These are phyloP conservation scores for Phytopythium ostracodes DNA, from an alignment of 352 stramenopile genomes.

Conservation along the genomic window DNA sequence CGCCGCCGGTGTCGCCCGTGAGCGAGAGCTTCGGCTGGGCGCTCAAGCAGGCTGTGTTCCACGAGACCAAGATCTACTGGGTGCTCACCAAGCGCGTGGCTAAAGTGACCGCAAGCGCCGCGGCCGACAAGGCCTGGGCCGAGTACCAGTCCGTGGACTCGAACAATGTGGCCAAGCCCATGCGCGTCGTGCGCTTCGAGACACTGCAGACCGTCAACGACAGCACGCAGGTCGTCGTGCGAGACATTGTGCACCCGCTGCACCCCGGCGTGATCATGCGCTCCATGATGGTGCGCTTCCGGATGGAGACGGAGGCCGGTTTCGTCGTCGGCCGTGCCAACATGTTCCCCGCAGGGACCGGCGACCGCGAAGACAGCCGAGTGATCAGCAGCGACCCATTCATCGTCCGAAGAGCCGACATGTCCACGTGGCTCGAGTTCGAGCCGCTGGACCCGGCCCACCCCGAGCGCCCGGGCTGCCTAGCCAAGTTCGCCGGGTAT, in stretches of 20 bases:
- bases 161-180: slow-evolving; percentile 24
- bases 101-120: slow-evolving; percentile 20
- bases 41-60: slow-evolving; percentile 24
- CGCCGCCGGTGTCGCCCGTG: slow-evolving; percentile 6
- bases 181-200: slow-evolving; percentile 35
- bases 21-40: slow-evolving; percentile 31
- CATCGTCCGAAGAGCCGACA: slow-evolving; percentile 22
- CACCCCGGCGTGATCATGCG: slow-evolving; percentile 32
- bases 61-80: slow-evolving; percentile 25
- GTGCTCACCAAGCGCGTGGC: slow-evolving; percentile 30
- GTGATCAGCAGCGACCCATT: slow-evolving; percentile 1
- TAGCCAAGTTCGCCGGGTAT: slow-evolving; percentile 30
- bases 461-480: slow-evolving; percentile 18
- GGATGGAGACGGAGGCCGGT: slow-evolving; percentile 25
- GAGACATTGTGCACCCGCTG: slow-evolving; percentile 36
- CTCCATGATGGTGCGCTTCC: slow-evolving; percentile 37
- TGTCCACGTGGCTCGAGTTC: slow-evolving; percentile 36
- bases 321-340: slow-evolving; percentile 31
- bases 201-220: slow-evolving; percentile 38
- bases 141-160: slow-evolving; percentile 25
- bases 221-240: slow-evolving; percentile 29
- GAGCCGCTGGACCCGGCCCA: slow-evolving; percentile 24
- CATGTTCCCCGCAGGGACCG: slow-evolving; percentile 22
- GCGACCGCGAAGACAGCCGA: background rate
- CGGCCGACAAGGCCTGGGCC: slow-evolving; percentile 24